Evolutionary conservation across 1,284 basidiomycete species (phyloP).

Genomic region (Leccinum holopus): DNA sequence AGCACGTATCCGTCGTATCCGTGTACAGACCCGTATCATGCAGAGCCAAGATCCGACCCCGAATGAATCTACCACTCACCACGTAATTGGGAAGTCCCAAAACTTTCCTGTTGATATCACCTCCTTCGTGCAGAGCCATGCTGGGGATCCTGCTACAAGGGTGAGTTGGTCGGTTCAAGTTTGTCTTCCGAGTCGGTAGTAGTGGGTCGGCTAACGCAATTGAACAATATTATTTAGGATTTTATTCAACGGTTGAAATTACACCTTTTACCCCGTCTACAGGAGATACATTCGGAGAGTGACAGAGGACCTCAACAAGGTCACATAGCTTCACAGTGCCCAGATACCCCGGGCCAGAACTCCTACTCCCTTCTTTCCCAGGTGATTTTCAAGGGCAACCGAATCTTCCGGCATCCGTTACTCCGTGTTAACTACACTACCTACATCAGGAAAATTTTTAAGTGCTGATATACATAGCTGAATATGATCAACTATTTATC

Average conservation of each 20-base stretch:
- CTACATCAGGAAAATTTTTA: neutral
- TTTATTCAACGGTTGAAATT: neutral
- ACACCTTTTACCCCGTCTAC: neutral
- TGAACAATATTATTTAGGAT: neutral
- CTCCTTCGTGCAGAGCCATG: neutral
- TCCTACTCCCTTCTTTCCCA: neutral
- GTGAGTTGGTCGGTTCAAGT: neutral
- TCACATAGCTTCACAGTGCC: neutral
- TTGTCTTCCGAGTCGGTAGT: neutral
- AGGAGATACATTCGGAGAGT: neutral
- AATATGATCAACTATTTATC: too few relatives aligned
- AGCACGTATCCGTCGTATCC: neutral
- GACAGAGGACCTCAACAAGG: neutral
- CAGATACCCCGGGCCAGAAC: neutral
- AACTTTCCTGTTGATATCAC: neutral
- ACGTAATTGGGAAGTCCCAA: neutral
- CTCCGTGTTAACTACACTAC: neutral
- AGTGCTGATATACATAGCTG: too few relatives aligned
- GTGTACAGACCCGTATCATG: neutral
- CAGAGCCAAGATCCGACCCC: neutral
- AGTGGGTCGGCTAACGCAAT: neutral
- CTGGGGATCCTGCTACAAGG: neutral
- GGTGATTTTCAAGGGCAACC: neutral
- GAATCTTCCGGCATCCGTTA: neutral
- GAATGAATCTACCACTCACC: neutral